Percentiles rank a stretch among this genome's conserved stretches.
phyloP scores from a whole-genome alignment of 345 rosid genomes.

The Aethionema arabicum region DNA sequence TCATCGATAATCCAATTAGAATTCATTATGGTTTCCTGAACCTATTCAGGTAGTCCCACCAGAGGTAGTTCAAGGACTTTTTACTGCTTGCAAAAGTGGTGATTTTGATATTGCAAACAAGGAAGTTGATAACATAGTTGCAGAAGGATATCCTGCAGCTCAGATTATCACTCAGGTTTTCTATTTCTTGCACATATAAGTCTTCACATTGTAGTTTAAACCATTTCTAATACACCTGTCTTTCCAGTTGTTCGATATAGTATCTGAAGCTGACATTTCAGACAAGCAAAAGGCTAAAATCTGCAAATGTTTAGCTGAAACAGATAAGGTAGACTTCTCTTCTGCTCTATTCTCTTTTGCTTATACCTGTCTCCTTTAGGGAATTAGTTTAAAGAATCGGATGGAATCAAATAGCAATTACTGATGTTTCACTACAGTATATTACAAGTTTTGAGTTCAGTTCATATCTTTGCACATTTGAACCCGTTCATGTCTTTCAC shows the following conservation, averaged over 20 bases:
- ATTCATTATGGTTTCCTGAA: constrained; percentile 14
- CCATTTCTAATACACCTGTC: constrained; percentile 20
- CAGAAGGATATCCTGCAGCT: constrained; percentile 91
- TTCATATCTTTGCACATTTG: neutral
- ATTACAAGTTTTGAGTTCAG: neutral
- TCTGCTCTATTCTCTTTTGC: neutral
- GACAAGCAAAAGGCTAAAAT: constrained; percentile 93
- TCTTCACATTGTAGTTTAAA: neutral
- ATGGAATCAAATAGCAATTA: neutral
- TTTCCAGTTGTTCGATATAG: constrained; percentile 66
- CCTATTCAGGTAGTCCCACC: constrained; percentile 62
- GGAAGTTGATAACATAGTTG: constrained; percentile 74
- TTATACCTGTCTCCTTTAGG: neutral
- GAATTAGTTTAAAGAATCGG: constrained; percentile 18
- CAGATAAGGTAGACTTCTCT: constrained; percentile 65
- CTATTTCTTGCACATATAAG: neutral
- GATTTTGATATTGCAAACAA: constrained; percentile 86
- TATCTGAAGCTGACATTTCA: constrained; percentile 61
- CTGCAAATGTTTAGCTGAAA: constrained; percentile 68
- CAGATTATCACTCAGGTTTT: constrained; percentile 80
- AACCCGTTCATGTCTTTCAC: neutral
- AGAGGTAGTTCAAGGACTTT: constrained; percentile 61
- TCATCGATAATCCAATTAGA: neutral
- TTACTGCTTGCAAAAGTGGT: constrained; percentile 73
- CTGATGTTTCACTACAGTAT: neutral